A percentile compares a stretch with the other conserved stretches of the same genome.
These are phyloP conservation scores for Calonectria pauciramosa DNA, from an alignment of 2,329 filamentous ascomycete species.

Conservation along the genomic window DNA sequence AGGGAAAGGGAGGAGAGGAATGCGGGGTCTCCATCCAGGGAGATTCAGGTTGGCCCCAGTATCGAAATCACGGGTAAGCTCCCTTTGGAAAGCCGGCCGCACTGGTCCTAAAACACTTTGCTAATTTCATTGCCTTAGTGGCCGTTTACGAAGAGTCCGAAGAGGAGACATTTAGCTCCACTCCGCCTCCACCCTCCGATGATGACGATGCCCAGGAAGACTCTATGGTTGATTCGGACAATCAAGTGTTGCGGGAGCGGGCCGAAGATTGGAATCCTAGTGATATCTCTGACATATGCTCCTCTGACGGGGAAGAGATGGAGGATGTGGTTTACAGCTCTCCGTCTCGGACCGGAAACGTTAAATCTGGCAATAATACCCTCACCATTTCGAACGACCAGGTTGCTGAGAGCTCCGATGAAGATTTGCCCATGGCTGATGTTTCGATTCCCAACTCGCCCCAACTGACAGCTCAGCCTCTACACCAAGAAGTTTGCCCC, in stretches of 20 bases:
- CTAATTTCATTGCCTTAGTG: background rate
- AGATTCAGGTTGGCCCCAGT: background rate
- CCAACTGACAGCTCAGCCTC: background rate
- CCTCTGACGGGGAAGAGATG: background rate
- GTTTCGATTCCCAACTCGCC: background rate
- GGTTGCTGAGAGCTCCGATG: background rate
- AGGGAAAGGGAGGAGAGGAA: background rate
- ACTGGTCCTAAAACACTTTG: background rate
- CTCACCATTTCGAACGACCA: background rate
- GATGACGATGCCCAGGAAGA: background rate
- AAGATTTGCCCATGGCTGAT: background rate
- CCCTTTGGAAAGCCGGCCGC: background rate
- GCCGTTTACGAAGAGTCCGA: background rate
- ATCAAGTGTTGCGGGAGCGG: background rate
- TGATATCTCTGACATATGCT: conserved; percentile 3
- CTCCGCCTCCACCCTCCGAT: background rate
- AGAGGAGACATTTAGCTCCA: background rate
- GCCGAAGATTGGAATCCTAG: conserved; percentile 3
- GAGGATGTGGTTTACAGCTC: background rate
- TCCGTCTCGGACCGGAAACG: background rate
- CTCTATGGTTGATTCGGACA: background rate
- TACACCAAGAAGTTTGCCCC: background rate
- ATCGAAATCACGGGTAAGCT: background rate
- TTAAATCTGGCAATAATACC: background rate
- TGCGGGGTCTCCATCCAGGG: background rate